Evolutionary conservation across 1,139 yeast species (phyloP).

Genomic region (Hansenula lynferdii): DNA sequence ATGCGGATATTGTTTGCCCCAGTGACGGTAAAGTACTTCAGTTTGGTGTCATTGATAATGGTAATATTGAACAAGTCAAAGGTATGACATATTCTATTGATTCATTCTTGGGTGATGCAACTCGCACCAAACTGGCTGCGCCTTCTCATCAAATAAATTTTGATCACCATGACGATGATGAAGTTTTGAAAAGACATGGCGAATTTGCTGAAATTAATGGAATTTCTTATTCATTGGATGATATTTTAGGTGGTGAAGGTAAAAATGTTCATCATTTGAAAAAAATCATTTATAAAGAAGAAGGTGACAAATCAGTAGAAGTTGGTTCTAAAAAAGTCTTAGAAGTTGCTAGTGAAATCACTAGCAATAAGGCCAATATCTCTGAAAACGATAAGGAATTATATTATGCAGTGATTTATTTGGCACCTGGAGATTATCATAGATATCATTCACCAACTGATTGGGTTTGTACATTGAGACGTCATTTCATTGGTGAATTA

Average conservation of each 20-base stretch:
- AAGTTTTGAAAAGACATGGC: conserved; percentile 50
- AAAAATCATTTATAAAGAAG: conserved; percentile 47
- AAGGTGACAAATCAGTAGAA: conserved; percentile 54
- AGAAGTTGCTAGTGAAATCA: conserved; percentile 26
- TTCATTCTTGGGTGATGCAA: conserved; percentile 70
- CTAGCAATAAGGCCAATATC: conserved; percentile 4
- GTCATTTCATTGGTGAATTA: conserved; percentile 95
- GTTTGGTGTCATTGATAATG: conserved; percentile 72
- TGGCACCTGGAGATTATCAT: conserved; percentile 99
- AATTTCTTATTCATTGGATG: conserved; percentile 67
- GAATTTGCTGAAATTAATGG: conserved; percentile 81
- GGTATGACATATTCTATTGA: conserved; percentile 92
- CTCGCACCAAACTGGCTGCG: conserved; percentile 47
- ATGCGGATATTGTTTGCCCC: conserved; percentile 74
- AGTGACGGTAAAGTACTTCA: conserved; percentile 91
- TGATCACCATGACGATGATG: conserved; percentile 33
- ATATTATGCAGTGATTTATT: conserved; percentile 85
- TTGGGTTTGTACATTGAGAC: conserved; percentile 92
- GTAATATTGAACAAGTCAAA: conserved; percentile 94
- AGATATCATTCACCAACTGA: conserved; percentile 94
- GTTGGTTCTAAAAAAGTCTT: conserved; percentile 26
- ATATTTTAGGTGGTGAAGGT: conserved; percentile 49
- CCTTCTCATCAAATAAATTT: conserved; percentile 55
- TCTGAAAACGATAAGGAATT: conserved; percentile 47
- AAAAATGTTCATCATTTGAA: conserved; percentile 34